A percentile compares a stretch with the other conserved stretches of the same genome.
Evolutionary conservation across 805 yeast genomes (phyloP).

Genomic region (Saturnispora serradocipensis): DNA sequence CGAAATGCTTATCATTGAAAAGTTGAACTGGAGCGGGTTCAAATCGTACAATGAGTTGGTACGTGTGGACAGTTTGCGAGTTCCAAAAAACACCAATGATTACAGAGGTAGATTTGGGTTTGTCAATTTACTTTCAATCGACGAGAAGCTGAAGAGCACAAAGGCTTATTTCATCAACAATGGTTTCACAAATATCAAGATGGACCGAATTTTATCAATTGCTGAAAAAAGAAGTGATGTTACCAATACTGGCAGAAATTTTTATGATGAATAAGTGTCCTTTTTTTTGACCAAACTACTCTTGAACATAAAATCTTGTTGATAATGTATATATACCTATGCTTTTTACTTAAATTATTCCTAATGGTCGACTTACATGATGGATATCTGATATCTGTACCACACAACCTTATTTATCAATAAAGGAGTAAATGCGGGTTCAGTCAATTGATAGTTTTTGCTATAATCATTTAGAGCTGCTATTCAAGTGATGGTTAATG

Average conservation of each 20-base stretch:
- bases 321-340: background rate
- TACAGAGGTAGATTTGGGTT: constrained; percentile 36
- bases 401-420: no score
- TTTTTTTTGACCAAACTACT: background rate
- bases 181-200: constrained; percentile 69
- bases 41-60: constrained; percentile 55
- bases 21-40: constrained; percentile 58
- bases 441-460: no score
- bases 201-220: constrained; percentile 84
- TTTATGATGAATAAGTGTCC: constrained; percentile 14
- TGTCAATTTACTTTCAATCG: constrained; percentile 38
- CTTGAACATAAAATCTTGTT: background rate
- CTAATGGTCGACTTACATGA: background rate
- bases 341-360: background rate
- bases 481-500: no score
- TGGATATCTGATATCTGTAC: no score
- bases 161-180: constrained; percentile 53
- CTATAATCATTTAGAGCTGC: no score
- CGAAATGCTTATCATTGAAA: constrained; percentile 61
- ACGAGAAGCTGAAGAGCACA: constrained; percentile 27
- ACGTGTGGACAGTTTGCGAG: constrained; percentile 36
- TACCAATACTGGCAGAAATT: constrained; percentile 52
- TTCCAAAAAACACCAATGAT: constrained; percentile 23
- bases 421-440: no score
- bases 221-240: constrained; percentile 59